Percentiles rank a stretch among this genome's conserved stretches.
Conservation (phyloP, 306 rosid genomes). For the Lagenaria siceraria region DNA sequence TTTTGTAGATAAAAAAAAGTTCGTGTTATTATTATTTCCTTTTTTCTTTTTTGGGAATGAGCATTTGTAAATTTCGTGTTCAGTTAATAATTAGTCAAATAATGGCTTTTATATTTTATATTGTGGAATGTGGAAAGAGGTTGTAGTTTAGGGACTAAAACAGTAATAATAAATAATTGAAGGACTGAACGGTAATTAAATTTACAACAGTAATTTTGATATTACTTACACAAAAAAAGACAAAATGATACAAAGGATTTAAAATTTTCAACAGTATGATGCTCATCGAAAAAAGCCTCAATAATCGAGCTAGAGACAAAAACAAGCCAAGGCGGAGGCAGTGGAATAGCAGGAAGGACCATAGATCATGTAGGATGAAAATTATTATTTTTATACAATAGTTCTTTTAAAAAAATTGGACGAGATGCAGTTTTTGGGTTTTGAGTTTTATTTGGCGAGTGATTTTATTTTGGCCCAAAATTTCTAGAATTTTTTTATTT, state of each 20-base stretch:
- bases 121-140: neutral
- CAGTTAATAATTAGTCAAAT: neutral
- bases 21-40: neutral
- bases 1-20: constrained; percentile 23
- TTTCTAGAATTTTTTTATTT: neutral
- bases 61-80: constrained; percentile 17
- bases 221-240: neutral
- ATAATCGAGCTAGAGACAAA: neutral
- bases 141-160: neutral
- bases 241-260: neutral
- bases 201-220: neutral
- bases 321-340: neutral
- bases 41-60: neutral
- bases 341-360: neutral
- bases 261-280: neutral
- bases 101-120: neutral
- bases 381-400: neutral
- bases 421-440: neutral
- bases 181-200: neutral
- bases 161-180: neutral
- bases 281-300: neutral
- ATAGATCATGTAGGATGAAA: neutral
- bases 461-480: neutral
- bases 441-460: neutral
- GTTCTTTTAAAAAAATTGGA: neutral